Base-by-base conservation (phyloP, 1,284 basidiomycete genomes). In the Melampsora occidentalis region DNA sequence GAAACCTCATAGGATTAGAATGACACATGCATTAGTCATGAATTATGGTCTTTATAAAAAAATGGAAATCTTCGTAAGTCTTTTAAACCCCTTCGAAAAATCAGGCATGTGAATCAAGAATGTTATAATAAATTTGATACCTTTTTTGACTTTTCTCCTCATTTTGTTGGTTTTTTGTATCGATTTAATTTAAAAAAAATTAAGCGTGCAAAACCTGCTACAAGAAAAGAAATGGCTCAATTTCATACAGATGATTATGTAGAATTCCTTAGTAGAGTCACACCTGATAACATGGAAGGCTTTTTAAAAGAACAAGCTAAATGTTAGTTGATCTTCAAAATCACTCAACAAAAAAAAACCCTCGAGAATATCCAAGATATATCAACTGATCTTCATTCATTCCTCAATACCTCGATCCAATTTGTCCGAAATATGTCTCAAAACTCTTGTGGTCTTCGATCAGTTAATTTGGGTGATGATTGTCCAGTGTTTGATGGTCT, bases 11-110 rank as follows among this genome's bases (percentile, higher is more conserved):
- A 87, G 96, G 28, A 97, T 99, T 86, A 91, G 96, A 80, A 99
- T 99, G 97, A 97, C 95, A 82, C 97, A 99, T 85, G 96, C 94
- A 10, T 87, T 99, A 53, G 96, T 99, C 75, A 99, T 99, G 97
- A 99, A 99, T 85, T 99, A 98, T 83, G 95, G 95, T 25, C 78
- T 84, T n/a, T 83, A 84, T 81, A 84, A 84, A 72, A 81, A 76
- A 22, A 76, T 84, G 84, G 84, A 84, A 79, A 84, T 84, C 78
- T 84, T 84, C 69, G 82, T 83, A 68, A 42, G 65, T 68, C 64
- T 18, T 48, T 70, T 6, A 77, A 70, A 10, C 62, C 39, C 42
- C 49, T n/a, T 35, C 51, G 42, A 18, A 49, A n/a, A 22, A 76
- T 78, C 31, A 73, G 68, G 31, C 84, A 96, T 20, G 28, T 28